Evolutionary conservation across 495 filamentous ascomycete genomes (phyloP).

Genomic region (Hypoxylon fuscum): DNA sequence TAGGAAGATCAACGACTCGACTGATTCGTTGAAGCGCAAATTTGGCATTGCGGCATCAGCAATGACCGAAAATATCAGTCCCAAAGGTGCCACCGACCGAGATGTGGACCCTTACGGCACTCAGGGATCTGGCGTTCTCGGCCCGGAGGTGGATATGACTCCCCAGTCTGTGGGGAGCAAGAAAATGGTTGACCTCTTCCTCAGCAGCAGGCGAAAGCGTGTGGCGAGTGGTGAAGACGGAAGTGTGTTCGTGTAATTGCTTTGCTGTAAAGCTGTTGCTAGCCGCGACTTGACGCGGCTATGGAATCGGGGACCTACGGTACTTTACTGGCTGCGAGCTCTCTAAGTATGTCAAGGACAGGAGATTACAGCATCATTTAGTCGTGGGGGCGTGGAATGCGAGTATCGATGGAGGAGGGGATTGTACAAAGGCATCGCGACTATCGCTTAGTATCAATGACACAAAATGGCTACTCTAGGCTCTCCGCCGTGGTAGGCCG

Average conservation of each 20-base stretch:
- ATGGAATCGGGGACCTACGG: background rate
- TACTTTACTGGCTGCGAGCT: background rate
- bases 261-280: background rate
- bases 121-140: slow-evolving; percentile 37
- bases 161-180: slow-evolving; percentile 59
- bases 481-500: too few species aligned
- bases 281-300: background rate
- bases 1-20: slow-evolving; percentile 31
- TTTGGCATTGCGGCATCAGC: slow-evolving; percentile 34
- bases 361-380: background rate
- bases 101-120: slow-evolving; percentile 40
- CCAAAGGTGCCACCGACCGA: slow-evolving; percentile 14
- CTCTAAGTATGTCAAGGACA: background rate
- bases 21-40: slow-evolving; percentile 34
- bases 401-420: background rate
- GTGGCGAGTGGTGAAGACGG: slow-evolving; percentile 46
- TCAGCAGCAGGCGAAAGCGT: slow-evolving; percentile 62
- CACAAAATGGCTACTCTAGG: slow-evolving; percentile 7
- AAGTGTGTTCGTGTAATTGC: slow-evolving; percentile 29
- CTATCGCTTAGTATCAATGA: slow-evolving; percentile 31
- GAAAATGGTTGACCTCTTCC: slow-evolving; percentile 68
- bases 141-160: slow-evolving; percentile 45
- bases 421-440: slow-evolving; percentile 4
- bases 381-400: background rate
- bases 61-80: slow-evolving; percentile 40